These are phyloP conservation scores for Fomitiporia mediterranea DNA, from an alignment of 1,284 basidiomycete genomes.

Conservation along the genomic window DNA sequence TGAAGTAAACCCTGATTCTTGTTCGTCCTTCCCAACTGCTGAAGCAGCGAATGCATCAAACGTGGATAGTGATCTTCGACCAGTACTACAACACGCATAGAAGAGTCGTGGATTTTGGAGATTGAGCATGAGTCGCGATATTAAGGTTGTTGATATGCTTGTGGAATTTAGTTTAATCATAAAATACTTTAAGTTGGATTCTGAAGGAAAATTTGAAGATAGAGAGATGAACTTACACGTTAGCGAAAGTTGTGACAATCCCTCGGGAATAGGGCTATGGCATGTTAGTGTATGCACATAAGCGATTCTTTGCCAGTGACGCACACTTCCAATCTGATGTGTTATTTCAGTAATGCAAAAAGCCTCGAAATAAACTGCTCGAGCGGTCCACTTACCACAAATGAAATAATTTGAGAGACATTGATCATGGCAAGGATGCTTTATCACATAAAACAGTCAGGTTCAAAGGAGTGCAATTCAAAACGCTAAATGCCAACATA, in stretches of 20 bases:
- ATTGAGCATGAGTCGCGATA: conserved; percentile 19
- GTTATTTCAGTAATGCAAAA: not conserved
- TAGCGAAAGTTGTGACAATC: not conserved
- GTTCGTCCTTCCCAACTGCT: not conserved
- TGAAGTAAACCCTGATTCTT: not conserved
- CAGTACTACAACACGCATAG: not conserved
- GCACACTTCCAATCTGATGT: not conserved
- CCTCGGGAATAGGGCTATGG: not conserved
- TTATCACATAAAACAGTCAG: too few species aligned
- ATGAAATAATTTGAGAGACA: not conserved
- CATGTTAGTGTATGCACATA: not conserved
- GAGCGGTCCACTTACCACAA: not conserved
- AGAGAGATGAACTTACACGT: not conserved
- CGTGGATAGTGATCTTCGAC: not conserved
- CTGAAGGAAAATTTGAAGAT: not conserved
- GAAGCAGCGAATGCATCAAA: not conserved
- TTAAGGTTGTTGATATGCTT: conserved; percentile 13
- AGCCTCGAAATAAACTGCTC: not conserved
- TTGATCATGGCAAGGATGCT: not conserved
- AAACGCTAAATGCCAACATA: not conserved
- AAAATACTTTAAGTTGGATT: not conserved
- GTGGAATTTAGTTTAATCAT: too few species aligned
- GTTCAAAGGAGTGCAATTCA: too few species aligned
- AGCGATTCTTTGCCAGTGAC: not conserved
- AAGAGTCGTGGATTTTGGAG: conserved; percentile 13